These are phyloP conservation scores for Moesziomyces antarcticus DNA, from an alignment of 1,284 basidiomycete species.

Conservation along the genomic window DNA sequence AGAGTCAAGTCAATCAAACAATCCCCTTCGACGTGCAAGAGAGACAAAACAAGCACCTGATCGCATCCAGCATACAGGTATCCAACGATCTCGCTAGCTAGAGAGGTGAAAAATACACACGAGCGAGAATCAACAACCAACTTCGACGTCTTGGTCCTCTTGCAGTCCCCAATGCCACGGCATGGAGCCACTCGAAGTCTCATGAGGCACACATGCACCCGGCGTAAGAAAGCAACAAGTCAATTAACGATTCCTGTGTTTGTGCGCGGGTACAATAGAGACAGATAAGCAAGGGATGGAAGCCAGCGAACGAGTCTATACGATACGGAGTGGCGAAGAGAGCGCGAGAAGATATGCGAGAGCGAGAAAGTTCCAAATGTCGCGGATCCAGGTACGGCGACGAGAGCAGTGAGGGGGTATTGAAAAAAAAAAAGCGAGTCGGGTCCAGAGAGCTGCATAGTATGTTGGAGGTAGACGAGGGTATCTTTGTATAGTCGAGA, in stretches of 20 bases:
- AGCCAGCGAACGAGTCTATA: neutral
- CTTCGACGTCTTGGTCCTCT: too few species aligned
- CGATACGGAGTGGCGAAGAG: neutral
- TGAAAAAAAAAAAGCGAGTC: neutral
- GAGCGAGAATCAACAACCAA: too few species aligned
- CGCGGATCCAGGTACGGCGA: neutral
- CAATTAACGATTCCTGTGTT: slow-evolving; percentile 19
- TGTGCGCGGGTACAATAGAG: neutral
- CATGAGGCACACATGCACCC: too few species aligned
- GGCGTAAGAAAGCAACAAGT: neutral
- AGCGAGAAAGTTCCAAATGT: slow-evolving; percentile 10
- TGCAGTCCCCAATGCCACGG: too few species aligned
- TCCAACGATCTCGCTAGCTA: too few species aligned
- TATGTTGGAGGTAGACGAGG: neutral
- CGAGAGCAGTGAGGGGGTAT: neutral
- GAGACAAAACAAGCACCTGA: too few species aligned
- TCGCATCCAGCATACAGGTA: too few species aligned
- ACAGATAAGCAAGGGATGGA: neutral
- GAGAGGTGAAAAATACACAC: too few species aligned
- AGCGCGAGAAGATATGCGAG: neutral
- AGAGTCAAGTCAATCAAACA: too few species aligned
- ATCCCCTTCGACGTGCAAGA: too few species aligned
- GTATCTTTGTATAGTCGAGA: neutral
- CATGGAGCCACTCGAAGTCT: too few species aligned
- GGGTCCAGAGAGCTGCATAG: too few species aligned